Evolutionary conservation across 345 rosid genomes (phyloP), one percentile per base, ranked within the genome.

Genomic region (Luvunga scandens): DNA sequence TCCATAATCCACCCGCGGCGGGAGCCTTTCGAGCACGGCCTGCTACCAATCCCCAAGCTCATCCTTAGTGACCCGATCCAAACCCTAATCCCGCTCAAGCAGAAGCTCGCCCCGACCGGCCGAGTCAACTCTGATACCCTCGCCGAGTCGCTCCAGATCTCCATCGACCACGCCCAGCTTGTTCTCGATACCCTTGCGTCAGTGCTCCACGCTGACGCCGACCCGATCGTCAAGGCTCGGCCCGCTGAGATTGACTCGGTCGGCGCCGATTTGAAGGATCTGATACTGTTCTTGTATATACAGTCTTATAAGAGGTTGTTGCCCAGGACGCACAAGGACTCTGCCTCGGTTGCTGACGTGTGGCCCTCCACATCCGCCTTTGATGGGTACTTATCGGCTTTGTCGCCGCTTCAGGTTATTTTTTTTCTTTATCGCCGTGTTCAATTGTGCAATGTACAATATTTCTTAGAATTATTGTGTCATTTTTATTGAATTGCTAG

Each of bases 291-390:
- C 63, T 75, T 97, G 81, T 97, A 94, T 45, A 91, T 97, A 80
- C 99, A 97, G 78, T 97, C 99, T 36, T 97, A 94, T 77, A 97
- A 94, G 90, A 93, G 86, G 87, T 77, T 97, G 83, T 76, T 91
- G 78, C 99, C 98, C 4, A 89, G 98, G 82, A 80, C 98, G 77
- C 97, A 97, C 66, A 97, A 92, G 87, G 99, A 97, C 76, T 86
- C 99, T 8, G 98, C 95, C 1, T 83, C 99, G 4, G 96, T 97
- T 24, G 98, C 98, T 6, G 99, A 97, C 80, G 98, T 94, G 0
- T 97, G 99, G 99, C 99, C 99, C 4, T 97, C 99, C n/a, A 94
- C 97, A 39, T 97, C 99, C 5, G 99, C 99, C 31, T 97, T 97
- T 77, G 99, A 97, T 71, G 98, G 98, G 3, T 94, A 90, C 84